Evolutionary conservation across 2,329 filamentous ascomycete genomes (phyloP).

Genomic region (Colletotrichum tamarilloi): DNA sequence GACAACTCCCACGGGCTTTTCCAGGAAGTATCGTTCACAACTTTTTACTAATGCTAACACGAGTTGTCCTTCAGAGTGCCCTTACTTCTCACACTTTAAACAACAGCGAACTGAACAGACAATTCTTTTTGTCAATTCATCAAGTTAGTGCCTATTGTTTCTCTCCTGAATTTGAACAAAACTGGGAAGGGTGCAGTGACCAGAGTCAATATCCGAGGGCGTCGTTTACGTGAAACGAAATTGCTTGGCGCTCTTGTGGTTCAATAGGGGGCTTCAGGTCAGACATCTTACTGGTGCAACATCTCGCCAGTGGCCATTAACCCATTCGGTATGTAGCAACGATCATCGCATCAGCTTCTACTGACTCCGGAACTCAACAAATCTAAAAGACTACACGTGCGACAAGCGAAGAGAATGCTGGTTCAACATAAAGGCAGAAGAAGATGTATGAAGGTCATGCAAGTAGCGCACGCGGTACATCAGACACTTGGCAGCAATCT

Average conservation of each 20-base stretch:
- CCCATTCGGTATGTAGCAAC: too few species aligned
- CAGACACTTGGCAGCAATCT: too few species aligned
- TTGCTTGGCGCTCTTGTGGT: neutral
- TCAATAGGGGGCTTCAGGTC: too few species aligned
- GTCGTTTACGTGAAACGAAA: neutral
- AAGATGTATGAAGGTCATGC: too few species aligned
- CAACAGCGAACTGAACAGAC: neutral
- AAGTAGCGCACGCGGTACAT: too few species aligned
- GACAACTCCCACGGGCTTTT: neutral
- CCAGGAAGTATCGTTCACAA: neutral
- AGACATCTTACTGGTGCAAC: too few species aligned
- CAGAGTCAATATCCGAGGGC: neutral
- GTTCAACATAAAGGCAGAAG: too few species aligned
- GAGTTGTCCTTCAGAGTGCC: neutral
- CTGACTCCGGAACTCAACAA: too few species aligned
- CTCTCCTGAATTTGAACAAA: neutral
- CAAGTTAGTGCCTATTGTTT: neutral
- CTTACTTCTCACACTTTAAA: neutral
- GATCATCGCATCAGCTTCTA: too few species aligned
- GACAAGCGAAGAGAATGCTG: too few species aligned
- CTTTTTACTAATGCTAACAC: neutral
- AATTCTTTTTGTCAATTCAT: neutral
- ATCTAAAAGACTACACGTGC: too few species aligned
- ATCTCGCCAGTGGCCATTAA: too few species aligned
- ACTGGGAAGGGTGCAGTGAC: neutral